Conservation (phyloP, 2,329 filamentous ascomycete genomes). For the Lizonia empirigonia region DNA sequence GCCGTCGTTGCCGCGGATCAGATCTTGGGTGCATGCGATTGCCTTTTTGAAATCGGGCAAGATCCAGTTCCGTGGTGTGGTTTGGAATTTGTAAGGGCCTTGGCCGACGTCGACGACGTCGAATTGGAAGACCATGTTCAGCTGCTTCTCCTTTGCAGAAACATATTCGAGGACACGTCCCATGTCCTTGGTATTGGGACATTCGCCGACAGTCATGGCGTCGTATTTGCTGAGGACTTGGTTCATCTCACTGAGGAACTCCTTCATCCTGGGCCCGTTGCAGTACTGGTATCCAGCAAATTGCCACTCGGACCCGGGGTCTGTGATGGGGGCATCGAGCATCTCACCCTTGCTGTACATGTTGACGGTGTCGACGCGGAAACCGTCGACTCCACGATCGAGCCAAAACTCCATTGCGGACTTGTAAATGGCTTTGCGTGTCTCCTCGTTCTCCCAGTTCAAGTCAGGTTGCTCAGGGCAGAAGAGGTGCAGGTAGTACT, state of each 20-base stretch:
- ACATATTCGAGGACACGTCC: conserved; percentile 65
- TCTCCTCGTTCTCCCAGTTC: conserved; percentile 78
- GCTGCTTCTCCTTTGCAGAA: conserved; percentile 61
- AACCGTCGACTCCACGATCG: conserved; percentile 65
- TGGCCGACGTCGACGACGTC: conserved; percentile 49
- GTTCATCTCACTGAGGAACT: conserved; percentile 70
- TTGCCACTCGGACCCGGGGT: conserved; percentile 41
- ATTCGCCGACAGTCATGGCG: conserved; percentile 73
- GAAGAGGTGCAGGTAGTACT: conserved; percentile 81
- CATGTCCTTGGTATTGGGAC: conserved; percentile 66
- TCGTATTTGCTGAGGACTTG: conserved; percentile 64
- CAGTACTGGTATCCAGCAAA: conserved; percentile 59
- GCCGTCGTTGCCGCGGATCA: conserved; percentile 40
- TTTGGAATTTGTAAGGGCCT: conserved; percentile 46
- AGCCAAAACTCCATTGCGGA: conserved; percentile 79
- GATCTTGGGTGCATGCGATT: conserved; percentile 38
- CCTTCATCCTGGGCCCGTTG: conserved; percentile 72
- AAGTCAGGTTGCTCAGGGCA: conserved; percentile 78
- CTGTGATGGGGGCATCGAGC: conserved; percentile 42
- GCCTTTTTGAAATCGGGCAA: conserved; percentile 41
- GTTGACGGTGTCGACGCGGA: conserved; percentile 49
- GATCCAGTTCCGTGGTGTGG: conserved; percentile 41
- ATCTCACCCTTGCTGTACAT: conserved; percentile 47
- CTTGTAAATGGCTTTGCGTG: conserved; percentile 72
- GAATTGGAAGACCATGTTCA: conserved; percentile 70